Evolutionary conservation across 176 grass and related monocot species (phyloP), one percentile per base, ranked within the genome.

Genomic region (Stipa capillata): DNA sequence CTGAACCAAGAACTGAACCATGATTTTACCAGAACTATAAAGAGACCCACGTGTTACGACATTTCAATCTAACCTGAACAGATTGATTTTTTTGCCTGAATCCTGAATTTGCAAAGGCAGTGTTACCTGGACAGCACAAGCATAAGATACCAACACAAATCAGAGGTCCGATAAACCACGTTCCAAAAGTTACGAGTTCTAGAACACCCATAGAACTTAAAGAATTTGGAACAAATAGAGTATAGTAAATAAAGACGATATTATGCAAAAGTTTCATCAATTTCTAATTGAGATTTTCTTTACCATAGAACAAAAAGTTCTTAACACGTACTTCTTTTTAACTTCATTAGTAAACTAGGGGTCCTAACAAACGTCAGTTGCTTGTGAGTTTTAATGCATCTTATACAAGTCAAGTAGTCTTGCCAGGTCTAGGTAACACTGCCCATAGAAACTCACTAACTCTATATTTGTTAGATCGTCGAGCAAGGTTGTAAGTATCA

Each of bases 41-140:
- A 69, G 17, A 51, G 20, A 51, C 55, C 52, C 35, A 61, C 9
- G 39, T 76, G 15, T 71, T 77, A 35, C 40, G 31, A 29, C 45
- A 72, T 43, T 45, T 76, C 42, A 69, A 82, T 82, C 79, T 87
- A 76, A 74, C 63, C 72, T 82, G 78, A 6, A 69, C 72, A 77
- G 72, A 53, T 36, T 87, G 36, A 29, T 36, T 31, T 35, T 65
- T 51, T 82, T 55, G 47, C 52, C n/a, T 31, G 79, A 76, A 83
- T 82, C 85, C 35, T 63, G 85, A 78, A 77, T 82, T 82, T 87
- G 73, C 73, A 78, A 77, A 77, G 79, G 55, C 79, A 82, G 79
- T 82, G 72, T 55, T 82, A 87, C 73, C 79, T 72, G 73, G 55
- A 81, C 45, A 78, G 48, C 28, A 41, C 55, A 72, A 45, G 20